Evolutionary conservation across 1,284 basidiomycete species (phyloP).

Genomic region (Hypsizygus ulmarius): DNA sequence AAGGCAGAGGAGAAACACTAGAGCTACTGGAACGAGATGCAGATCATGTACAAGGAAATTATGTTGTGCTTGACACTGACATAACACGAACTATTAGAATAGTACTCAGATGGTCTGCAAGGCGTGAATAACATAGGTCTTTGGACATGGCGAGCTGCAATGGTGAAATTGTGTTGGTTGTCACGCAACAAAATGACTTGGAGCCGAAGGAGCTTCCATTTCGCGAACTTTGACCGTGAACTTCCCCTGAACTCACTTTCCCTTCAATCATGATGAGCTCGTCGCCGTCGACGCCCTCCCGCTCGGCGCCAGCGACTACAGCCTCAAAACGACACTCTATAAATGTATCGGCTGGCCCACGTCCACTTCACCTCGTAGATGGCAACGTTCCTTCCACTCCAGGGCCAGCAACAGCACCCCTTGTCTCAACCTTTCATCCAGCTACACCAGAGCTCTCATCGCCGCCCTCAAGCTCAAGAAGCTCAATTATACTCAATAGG

Average conservation of each 20-base stretch:
- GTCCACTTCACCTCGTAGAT: conserved; percentile 24
- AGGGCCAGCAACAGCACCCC: conserved; percentile 12
- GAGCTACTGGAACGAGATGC: conserved; percentile 9
- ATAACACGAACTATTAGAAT: conserved; percentile 10
- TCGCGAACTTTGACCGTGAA: too few species aligned
- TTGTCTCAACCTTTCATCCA: neutral
- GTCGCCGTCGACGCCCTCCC: conserved; percentile 8
- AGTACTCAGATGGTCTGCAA: neutral
- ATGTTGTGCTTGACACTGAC: conserved; percentile 4
- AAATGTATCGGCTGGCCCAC: conserved; percentile 20
- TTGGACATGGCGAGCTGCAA: neutral
- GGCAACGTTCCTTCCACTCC: conserved; percentile 16
- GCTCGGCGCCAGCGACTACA: conserved; percentile 8
- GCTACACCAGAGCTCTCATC: neutral
- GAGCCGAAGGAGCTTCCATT: too few species aligned
- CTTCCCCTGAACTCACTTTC: neutral
- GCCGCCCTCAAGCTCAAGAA: conserved; percentile 10
- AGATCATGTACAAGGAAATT: conserved; percentile 7
- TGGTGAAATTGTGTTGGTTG: neutral
- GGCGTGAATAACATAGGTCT: neutral
- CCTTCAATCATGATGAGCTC: conserved; percentile 13
- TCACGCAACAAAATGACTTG: neutral
- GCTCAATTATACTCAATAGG: conserved; percentile 1
- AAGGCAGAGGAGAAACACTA: conserved; percentile 53
- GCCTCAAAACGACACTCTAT: conserved; percentile 22